Evolutionary conservation across 495 filamentous ascomycete species (phyloP), one percentile per base, ranked within the genome.

Genomic region (Durotheca rogersii): DNA sequence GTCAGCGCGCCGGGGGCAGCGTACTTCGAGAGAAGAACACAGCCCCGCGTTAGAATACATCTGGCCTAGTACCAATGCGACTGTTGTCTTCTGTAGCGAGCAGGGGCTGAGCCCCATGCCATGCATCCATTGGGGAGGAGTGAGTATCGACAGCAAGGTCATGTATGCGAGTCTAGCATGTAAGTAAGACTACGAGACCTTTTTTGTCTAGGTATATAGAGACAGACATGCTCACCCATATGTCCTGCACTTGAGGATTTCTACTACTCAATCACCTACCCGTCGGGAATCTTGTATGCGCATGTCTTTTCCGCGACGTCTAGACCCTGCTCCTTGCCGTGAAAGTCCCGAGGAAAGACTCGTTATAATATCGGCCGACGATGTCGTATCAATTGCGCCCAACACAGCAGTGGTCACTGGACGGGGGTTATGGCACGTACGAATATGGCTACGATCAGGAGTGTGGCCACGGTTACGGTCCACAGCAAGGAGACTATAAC

Each of bases 351-450:
- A 32, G 39, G 44, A 30, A 19, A 47, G 29, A 49, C 16, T 31
- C 20, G 11, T 34, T 34, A 21, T 21, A 43, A 43, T 29, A 12
- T 21, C 50, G 11, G 27, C 41, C 30, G 34, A 34, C 51, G 15
- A 60, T 60, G 56, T 60, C 56, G 35, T 60, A 60, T 30, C 45
- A 60, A 38, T 31, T 60, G 14, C 51, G 51, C 15, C 51, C 56
- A 6, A 6, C 46, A 29, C 45, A 50, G 31, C 51, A 40, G 12
- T n/a, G 23, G 37, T 39, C 38, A 27, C 45, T 45, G 37, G 29
- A 37, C 30, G 35, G 25, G 31, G 37, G 34, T 21, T 40, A 43
- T 19, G 41, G 42, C 51, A 33, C 5, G 9, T 51, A 55, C 31
- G 37, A 21, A 7, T 37, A 44, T 14, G 31, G 36, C 15, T 25